phyloP scores from a whole-genome alignment of 768 basidiomycete genomes.

The Trametopsis cervina region DNA sequence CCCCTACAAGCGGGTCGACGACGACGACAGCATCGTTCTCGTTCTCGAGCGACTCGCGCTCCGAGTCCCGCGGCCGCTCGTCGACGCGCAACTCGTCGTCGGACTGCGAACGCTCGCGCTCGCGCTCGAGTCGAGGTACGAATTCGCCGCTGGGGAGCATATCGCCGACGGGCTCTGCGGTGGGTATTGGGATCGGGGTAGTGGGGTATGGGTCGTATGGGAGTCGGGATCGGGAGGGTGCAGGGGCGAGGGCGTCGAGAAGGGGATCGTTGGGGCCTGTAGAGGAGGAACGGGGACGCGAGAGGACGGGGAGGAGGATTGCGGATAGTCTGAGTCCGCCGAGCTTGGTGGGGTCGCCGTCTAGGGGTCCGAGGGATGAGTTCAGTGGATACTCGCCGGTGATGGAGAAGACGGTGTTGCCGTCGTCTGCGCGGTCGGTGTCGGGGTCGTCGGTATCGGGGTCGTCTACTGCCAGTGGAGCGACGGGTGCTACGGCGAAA shows the following conservation, averaged over 20 bases:
- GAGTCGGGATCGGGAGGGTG: conserved; percentile 8
- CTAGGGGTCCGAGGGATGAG: conserved; percentile 14
- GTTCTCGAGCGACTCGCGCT: conserved; percentile 22
- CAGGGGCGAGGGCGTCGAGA: conserved; percentile 3
- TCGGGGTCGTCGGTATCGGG: conserved; percentile 18
- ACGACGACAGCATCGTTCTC: conserved; percentile 21
- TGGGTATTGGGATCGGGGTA: conserved; percentile 16
- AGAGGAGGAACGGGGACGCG: conserved; percentile 34
- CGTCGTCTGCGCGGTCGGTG: conserved; percentile 15
- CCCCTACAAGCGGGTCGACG: conserved; percentile 21
- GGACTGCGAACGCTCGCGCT: too few relatives aligned
- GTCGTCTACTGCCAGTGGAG: conserved; percentile 22
- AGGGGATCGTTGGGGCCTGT: conserved; percentile 1
- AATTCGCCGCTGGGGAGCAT: conserved; percentile 29
- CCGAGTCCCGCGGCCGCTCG: conserved; percentile 44
- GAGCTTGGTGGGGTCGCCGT: conserved; percentile 23
- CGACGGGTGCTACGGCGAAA: conserved; percentile 13
- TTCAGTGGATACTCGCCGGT: conserved; percentile 11
- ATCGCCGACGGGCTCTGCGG: conserved; percentile 26
- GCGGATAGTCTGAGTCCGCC: conserved; percentile 34
- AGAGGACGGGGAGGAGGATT: conserved; percentile 33
- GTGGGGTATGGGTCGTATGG: conserved; percentile 13
- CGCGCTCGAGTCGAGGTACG: conserved; percentile 34
- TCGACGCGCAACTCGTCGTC: conserved; percentile 48
- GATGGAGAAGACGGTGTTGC: conserved; percentile 9